Base-by-base conservation (phyloP, 2,329 filamentous ascomycete species). In the Aspergillus puulaauensis region DNA sequence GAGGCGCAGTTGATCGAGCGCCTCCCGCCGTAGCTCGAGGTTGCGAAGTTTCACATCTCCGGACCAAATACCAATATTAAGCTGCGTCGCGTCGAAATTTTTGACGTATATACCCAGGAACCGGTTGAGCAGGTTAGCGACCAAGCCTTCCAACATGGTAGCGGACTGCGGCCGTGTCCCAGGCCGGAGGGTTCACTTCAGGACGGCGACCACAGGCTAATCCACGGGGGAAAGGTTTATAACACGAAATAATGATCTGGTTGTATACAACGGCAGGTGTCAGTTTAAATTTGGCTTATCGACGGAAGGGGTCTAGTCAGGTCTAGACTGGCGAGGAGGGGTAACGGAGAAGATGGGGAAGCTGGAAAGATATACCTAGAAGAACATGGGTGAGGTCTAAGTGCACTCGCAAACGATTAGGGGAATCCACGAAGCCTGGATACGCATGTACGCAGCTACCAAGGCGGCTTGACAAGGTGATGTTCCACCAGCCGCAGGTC, bases 51-150 rank as follows among this genome's bases (percentile, higher is more conserved):
- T 96, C 70, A 99, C 95, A 80, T 99, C 95, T 68, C 96, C 95
- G 21, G 91, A 96, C 95, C 93, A 99, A 70, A 99, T 99, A 63
- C 96, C 95, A 63, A 99, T 93, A 74, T 99, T 99, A 65, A 99
- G 84, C 80, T 99, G 95, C 70, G 91, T 90, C 54, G 95, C 91
- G 77, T 99, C 95, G 75, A 99, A 99, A 79, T 99, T 98, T 84
- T 96, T 93, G 77, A 99, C 93, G 77, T 99, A 99, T 90, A 98
- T 96, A 83, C 95, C 96, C 86, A 99, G 80, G 79, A 99, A 98
- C 81, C 96, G 90, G 82, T 99, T 99, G 69, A 99, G 88, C 82
- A 99, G 83, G 78, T 93, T 96, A 69, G 95, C 92, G 64, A 98
- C 95, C 68, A 99, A 84, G 67, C 93, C 91, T 84, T 99, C 95